These are phyloP conservation scores for Paecilomyces niveus DNA, from an alignment of 2,329 filamentous ascomycete species.

Conservation along the genomic window DNA sequence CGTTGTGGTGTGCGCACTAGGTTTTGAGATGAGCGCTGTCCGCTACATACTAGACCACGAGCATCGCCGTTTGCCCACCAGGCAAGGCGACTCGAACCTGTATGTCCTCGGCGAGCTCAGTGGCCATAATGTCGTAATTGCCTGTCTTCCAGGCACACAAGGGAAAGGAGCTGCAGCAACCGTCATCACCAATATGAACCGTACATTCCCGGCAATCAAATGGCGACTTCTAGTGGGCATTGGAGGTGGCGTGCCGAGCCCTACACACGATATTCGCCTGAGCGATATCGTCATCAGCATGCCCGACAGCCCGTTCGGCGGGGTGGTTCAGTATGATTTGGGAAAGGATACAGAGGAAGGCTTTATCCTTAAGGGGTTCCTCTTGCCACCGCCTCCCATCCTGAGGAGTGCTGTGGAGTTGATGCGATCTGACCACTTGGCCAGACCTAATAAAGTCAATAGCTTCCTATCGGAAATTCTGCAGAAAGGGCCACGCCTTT, in stretches of 20 bases:
- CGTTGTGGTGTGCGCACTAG: slow-evolving; percentile 35
- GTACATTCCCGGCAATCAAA: slow-evolving; percentile 2
- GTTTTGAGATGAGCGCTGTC: slow-evolving; percentile 27
- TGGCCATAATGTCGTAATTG: slow-evolving; percentile 16
- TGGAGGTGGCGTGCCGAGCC: slow-evolving; percentile 19
- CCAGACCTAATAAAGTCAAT: no score
- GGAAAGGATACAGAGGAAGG: slow-evolving; percentile 9
- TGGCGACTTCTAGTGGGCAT: slow-evolving; percentile 16
- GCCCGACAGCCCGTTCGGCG: slow-evolving; percentile 10
- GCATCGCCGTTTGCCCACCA: slow-evolving; percentile 12
- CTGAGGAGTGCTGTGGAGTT: slow-evolving; percentile 6
- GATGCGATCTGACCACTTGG: no score
- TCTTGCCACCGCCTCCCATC: not conserved
- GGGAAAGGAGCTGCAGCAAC: not conserved
- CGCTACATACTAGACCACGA: slow-evolving; percentile 29
- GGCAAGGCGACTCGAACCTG: slow-evolving; percentile 13
- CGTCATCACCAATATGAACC: not conserved
- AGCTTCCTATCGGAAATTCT: no score
- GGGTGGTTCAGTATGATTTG: slow-evolving; percentile 20
- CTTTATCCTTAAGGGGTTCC: slow-evolving; percentile 11
- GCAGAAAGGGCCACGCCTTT: no score
- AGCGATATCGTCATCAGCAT: slow-evolving; percentile 22
- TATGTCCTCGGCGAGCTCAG: slow-evolving; percentile 15
- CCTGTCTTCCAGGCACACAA: slow-evolving; percentile 12
- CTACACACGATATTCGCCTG: slow-evolving; percentile 18